Conservation (phyloP, 306 rosid species). For the Acacia confusa region DNA sequence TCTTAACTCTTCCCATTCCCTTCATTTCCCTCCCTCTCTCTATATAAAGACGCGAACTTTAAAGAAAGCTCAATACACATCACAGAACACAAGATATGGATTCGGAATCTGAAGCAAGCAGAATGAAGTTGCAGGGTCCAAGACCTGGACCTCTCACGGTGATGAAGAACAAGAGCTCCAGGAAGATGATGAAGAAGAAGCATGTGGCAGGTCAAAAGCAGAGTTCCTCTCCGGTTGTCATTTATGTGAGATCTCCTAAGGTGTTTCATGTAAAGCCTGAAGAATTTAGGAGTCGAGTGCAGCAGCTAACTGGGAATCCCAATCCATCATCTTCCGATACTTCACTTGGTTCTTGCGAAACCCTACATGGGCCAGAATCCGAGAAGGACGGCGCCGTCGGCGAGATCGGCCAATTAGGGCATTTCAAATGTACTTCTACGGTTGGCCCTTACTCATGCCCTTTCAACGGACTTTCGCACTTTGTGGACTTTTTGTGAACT, state of each 20-base stretch:
- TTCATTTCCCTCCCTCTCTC: background rate
- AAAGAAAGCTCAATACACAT: background rate
- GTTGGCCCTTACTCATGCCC: background rate
- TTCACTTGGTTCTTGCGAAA: background rate
- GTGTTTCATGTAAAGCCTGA: background rate
- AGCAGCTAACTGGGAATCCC: constrained; percentile 4
- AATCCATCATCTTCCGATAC: background rate
- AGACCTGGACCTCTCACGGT: constrained; percentile 35
- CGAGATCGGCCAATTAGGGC: background rate
- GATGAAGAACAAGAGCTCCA: background rate
- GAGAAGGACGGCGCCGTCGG: background rate
- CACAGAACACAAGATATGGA: background rate
- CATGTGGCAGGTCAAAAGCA: background rate
- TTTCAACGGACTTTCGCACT: background rate
- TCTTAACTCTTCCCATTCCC: background rate
- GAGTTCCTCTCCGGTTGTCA: background rate
- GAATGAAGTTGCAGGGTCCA: constrained; percentile 34
- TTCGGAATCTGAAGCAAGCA: background rate
- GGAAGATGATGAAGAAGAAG: background rate
- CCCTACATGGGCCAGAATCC: background rate
- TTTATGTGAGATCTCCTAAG: background rate
- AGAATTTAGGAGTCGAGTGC: constrained; percentile 5
- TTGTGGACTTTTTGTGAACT: background rate
- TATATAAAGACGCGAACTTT: background rate
- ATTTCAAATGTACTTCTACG: background rate